These are phyloP conservation scores for Citrus reticulata DNA, from an alignment of 345 rosid genomes.

Conservation along the genomic window DNA sequence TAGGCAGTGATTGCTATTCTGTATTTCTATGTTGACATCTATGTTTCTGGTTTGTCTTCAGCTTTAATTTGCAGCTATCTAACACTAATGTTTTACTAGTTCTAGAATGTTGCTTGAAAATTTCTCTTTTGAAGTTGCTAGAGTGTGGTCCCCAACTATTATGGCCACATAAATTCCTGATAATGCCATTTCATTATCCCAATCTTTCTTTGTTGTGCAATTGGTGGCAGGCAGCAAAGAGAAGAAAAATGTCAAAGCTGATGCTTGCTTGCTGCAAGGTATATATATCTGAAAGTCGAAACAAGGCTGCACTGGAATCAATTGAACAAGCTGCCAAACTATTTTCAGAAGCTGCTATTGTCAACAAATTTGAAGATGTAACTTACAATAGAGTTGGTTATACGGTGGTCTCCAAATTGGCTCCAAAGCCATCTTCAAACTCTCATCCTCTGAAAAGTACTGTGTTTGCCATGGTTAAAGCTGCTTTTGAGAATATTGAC, in stretches of 20 bases:
- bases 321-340: conserved; percentile 66
- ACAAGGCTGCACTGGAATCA: conserved; percentile 58
- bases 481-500: conserved; percentile 63
- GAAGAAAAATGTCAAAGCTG: conserved; percentile 50
- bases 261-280: conserved; percentile 86
- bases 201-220: conserved; percentile 26
- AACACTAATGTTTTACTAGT: not conserved
- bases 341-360: conserved; percentile 62
- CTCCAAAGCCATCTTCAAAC: conserved; percentile 19
- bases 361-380: conserved; percentile 80
- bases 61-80: not conserved
- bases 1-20: not conserved
- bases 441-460: conserved; percentile 46
- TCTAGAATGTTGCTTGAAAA: not conserved
- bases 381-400: conserved; percentile 84
- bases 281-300: conserved; percentile 79
- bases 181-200: conserved; percentile 17
- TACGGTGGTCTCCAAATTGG: conserved; percentile 63
- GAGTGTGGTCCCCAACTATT: conserved; percentile 21
- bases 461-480: conserved; percentile 75
- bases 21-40: no score
- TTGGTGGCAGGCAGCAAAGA: conserved; percentile 19
- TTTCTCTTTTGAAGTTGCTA: not conserved
- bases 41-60: not conserved
- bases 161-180: conserved; percentile 31